Evolutionary conservation across 139 green algal species (phyloP).

Genomic region (Pseudopediastrum boryanum): DNA sequence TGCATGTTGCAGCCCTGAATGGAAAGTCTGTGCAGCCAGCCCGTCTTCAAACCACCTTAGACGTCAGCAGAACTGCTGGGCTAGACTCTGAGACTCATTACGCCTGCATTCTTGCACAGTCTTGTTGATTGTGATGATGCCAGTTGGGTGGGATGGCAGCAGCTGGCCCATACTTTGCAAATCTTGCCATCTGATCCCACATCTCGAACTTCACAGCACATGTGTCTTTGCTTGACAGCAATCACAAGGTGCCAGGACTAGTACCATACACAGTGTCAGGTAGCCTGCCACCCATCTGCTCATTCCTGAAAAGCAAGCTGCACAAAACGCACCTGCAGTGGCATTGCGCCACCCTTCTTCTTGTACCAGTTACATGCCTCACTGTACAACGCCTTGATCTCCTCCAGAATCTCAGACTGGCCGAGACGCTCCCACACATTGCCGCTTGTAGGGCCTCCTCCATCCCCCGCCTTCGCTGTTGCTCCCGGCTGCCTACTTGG

Average conservation of each 20-base stretch:
- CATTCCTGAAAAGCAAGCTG: background rate
- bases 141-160: too few relatives aligned
- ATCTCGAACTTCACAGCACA: background rate
- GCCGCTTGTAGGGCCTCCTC: too few relatives aligned
- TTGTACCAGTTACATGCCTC: conserved; percentile 58
- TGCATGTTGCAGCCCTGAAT: background rate
- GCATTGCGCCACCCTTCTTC: conserved; percentile 56
- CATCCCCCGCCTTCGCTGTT: conserved; percentile 2
- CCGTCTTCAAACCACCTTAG: too few relatives aligned
- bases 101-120: too few relatives aligned
- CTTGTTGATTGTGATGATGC: too few relatives aligned
- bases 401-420: too few relatives aligned
- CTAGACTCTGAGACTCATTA: too few relatives aligned
- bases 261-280: background rate
- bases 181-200: background rate
- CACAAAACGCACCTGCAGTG: conserved; percentile 49
- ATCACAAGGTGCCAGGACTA: background rate
- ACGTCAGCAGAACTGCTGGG: too few relatives aligned
- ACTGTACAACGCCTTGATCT: conserved; percentile 58
- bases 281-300: background rate
- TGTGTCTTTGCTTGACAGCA: background rate
- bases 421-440: too few relatives aligned
- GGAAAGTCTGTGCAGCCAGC: too few relatives aligned
- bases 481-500: conserved; percentile 21
- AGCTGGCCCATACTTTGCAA: background rate